Evolutionary conservation across 108 stramenopile genomes (phyloP).

Genomic region (Pinguiococcus pyrenoidosus): DNA sequence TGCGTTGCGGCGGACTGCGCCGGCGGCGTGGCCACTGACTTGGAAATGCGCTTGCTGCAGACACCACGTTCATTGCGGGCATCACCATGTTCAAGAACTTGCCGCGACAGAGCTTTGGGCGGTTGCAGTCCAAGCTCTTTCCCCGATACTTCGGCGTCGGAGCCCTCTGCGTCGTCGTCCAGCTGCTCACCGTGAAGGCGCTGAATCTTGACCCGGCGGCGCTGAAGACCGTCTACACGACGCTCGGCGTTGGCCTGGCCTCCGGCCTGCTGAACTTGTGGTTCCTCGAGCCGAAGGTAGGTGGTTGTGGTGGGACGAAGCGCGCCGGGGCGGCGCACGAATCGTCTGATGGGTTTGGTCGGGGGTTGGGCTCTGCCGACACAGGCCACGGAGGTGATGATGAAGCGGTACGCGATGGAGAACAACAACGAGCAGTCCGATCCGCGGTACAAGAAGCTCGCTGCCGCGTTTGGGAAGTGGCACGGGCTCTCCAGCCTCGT

Average conservation of each 20-base stretch:
- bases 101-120: constrained; percentile 62
- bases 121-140: constrained; percentile 60
- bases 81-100: constrained; percentile 67
- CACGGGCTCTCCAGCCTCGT: constrained; percentile 57
- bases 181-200: constrained; percentile 18
- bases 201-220: neutral
- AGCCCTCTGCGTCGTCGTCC: constrained; percentile 38
- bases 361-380: too few species aligned
- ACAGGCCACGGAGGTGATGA: constrained; percentile 49
- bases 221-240: neutral
- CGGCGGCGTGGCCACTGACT: too few species aligned
- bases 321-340: too few species aligned
- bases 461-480: constrained; percentile 51
- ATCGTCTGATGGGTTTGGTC: too few species aligned
- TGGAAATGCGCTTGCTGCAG: too few species aligned
- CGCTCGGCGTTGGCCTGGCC: constrained; percentile 41
- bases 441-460: constrained; percentile 47
- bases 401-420: constrained; percentile 47
- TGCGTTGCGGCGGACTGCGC: too few species aligned
- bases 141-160: constrained; percentile 55
- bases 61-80: constrained; percentile 59
- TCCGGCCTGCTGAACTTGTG: constrained; percentile 50
- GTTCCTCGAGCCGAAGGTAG: constrained; percentile 50
- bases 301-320: too few species aligned
- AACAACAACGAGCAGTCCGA: constrained; percentile 38